Evolutionary conservation across 1,284 basidiomycete genomes (phyloP), one percentile per base, ranked within the genome.

Genomic region (Somion occarium): DNA sequence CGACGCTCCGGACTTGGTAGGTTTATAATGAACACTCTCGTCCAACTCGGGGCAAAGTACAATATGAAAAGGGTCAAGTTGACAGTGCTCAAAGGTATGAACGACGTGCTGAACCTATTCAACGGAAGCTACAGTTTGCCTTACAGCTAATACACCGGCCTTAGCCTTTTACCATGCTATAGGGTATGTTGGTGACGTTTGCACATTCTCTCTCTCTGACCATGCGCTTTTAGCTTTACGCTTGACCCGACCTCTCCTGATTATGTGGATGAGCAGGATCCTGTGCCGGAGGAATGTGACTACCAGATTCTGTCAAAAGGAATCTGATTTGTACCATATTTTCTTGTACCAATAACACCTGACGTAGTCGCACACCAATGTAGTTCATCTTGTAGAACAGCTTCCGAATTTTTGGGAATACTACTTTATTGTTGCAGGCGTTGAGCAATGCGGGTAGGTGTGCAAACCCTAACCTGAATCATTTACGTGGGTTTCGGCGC

Each of bases 61-160:
- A 49, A 60, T 0, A 87, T 91, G 83, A 64, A 79, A 34, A 85
- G 81, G 61, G 64, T 89, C 30, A 76, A 85, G 73, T 74, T 91
- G n/a, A 91, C 88, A 0, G 83, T 80, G 2, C 73, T 89, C 50
- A 82, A 80, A 74, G 72, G 88, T 88, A 46, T 7, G 48, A 23
- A 12, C 20, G 15, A 37, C 25, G 13, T n/a, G 23, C 15, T 12
- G 7, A n/a, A n/a, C n/a, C n/a, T n/a, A n/a, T n/a, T n/a, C n/a
- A n/a, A n/a, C n/a, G n/a, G n/a, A n/a, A n/a, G n/a, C n/a, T n/a
- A n/a, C n/a, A n/a, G n/a, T n/a, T n/a, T n/a, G n/a, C n/a, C n/a
- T 42, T 22, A 44, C 46, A 18, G 38, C 26, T 47, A 19, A 30
- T 1, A 41, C 19, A 51, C 18, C 50, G 12, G 86, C 85, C 0